Conservation (phyloP, 177 flowering plant genomes). For the Vitis hybrid region DNA sequence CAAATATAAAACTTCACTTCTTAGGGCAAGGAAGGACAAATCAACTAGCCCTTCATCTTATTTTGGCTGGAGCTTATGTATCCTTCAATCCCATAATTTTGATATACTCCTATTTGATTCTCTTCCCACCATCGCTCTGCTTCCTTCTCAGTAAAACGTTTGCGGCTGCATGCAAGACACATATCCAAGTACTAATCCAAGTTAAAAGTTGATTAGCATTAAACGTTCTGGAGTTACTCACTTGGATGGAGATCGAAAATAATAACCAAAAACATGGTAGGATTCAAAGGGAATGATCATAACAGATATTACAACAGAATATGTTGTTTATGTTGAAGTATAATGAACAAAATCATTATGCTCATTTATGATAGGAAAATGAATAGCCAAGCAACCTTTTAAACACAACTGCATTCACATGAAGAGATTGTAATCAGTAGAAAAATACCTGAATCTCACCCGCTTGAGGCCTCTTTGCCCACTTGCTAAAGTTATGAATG, state of each 20-base stretch:
- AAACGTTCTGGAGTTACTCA: no score
- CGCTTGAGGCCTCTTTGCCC: slow-evolving; percentile 65
- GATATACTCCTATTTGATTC: slow-evolving; percentile 48
- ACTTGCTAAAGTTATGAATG: slow-evolving; percentile 42
- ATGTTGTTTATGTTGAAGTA: no score
- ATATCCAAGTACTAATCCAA: not conserved
- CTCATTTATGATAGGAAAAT: not conserved
- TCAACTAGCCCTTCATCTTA: slow-evolving; percentile 12
- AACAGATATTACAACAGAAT: no score
- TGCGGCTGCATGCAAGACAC: slow-evolving; percentile 55
- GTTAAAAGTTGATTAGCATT: not conserved
- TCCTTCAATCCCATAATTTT: slow-evolving; percentile 47
- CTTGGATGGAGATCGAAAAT: no score
- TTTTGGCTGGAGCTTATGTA: slow-evolving; percentile 21
- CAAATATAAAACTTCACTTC: not conserved
- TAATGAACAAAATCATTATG: no score
- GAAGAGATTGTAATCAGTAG: not conserved
- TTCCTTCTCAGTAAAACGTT: slow-evolving; percentile 53
- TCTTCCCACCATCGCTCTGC: slow-evolving; percentile 73
- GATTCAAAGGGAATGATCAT: no score
- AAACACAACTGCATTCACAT: not conserved
- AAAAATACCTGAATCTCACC: slow-evolving; percentile 69
- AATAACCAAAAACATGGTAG: no score
- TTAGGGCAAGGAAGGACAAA: not conserved
- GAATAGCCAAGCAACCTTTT: not conserved